These are phyloP conservation scores for Coriolopsis trogii DNA, from an alignment of 1,284 basidiomycete species.

Conservation along the genomic window DNA sequence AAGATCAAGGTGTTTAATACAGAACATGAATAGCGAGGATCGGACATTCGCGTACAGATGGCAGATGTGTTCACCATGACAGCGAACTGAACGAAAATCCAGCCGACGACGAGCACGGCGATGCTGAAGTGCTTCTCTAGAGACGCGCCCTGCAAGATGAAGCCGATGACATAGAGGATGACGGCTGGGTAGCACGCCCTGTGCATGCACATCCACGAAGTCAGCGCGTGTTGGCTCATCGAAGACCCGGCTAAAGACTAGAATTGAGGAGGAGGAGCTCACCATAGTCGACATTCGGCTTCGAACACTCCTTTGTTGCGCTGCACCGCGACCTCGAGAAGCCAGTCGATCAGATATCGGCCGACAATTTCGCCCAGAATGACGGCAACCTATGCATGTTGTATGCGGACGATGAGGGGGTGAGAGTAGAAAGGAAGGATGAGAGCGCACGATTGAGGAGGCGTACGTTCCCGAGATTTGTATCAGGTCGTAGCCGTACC, in stretches of 20 bases:
- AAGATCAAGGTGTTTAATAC: not conserved
- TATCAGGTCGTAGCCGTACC: slow-evolving; percentile 57
- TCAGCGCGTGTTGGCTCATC: slow-evolving; percentile 27
- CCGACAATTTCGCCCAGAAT: slow-evolving; percentile 69
- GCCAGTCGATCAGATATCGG: slow-evolving; percentile 66
- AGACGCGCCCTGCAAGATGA: slow-evolving; percentile 57
- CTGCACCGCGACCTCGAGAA: slow-evolving; percentile 55
- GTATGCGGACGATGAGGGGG: slow-evolving; percentile 30
- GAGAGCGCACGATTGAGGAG: slow-evolving; percentile 57
- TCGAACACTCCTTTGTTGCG: slow-evolving; percentile 71
- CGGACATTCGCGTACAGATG: slow-evolving; percentile 43
- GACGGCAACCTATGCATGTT: slow-evolving; percentile 49
- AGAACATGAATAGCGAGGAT: slow-evolving; percentile 3
- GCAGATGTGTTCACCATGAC: slow-evolving; percentile 64
- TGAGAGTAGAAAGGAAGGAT: not conserved
- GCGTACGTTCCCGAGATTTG: slow-evolving; percentile 59
- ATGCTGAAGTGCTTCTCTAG: slow-evolving; percentile 53
- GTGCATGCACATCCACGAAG: too few relatives aligned
- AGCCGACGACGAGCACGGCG: slow-evolving; percentile 56
- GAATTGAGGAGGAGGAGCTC: slow-evolving; percentile 35
- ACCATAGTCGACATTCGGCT: slow-evolving; percentile 72
- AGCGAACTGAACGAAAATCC: slow-evolving; percentile 54
- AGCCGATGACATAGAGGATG: slow-evolving; percentile 63
- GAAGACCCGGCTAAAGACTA: slow-evolving; percentile 48
- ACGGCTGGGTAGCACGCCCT: slow-evolving; percentile 68